These are phyloP conservation scores for Cordyceps cateniannulata DNA, from an alignment of 2,329 filamentous ascomycete genomes.

Conservation along the genomic window DNA sequence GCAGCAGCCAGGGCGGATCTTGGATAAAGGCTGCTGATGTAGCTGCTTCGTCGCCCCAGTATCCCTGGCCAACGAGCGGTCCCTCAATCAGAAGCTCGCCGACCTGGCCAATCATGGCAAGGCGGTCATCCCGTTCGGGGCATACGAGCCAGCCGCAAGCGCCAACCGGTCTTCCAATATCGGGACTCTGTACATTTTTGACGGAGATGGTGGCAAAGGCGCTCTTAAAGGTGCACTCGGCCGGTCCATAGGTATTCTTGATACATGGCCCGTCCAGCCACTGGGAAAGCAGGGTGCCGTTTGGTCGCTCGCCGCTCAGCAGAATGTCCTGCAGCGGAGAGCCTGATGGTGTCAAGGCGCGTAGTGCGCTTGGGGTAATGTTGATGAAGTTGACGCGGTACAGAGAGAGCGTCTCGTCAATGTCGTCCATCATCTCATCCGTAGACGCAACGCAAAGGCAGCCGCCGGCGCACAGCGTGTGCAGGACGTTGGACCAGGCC, in stretches of 20 bases:
- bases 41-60: neutral
- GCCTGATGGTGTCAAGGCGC: neutral
- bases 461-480: neutral
- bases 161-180: constrained; percentile 5
- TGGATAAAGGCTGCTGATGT: constrained; percentile 27
- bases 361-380: neutral
- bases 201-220: neutral
- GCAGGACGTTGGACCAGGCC: neutral
- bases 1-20: constrained; percentile 27
- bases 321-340: neutral
- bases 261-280: neutral
- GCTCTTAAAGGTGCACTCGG: constrained; percentile 2
- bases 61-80: neutral
- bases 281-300: neutral
- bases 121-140: neutral
- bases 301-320: neutral
- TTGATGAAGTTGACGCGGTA: neutral
- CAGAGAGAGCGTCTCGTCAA: neutral
- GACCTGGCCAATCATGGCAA: neutral
- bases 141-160: neutral
- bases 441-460: neutral
- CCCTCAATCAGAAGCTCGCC: constrained; percentile 12
- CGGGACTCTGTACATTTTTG: neutral
- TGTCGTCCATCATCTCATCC: neutral
- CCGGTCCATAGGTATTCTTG: constrained; percentile 3